Percentiles rank a stretch among this genome's conserved stretches.
These are phyloP conservation scores for Sarocladium kiliense DNA, from an alignment of 2,329 filamentous ascomycete genomes.

Conservation along the genomic window DNA sequence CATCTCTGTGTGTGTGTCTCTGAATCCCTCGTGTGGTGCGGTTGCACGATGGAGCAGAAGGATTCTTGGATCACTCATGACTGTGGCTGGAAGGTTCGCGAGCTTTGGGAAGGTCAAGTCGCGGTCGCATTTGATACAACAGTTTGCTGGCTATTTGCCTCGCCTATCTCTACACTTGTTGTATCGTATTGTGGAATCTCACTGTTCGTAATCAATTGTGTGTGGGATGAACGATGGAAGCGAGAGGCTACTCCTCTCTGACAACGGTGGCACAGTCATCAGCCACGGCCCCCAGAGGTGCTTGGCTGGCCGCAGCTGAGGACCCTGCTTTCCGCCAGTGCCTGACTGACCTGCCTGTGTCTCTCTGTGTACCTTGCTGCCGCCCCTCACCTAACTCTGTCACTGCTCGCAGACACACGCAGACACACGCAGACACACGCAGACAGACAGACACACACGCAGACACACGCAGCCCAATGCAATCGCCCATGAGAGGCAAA, in stretches of 20 bases:
- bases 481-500: too few relatives aligned
- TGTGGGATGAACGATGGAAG: too few relatives aligned
- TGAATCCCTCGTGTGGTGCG: not conserved
- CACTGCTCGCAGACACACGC: not conserved
- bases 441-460: too few relatives aligned
- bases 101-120: not conserved
- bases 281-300: not conserved
- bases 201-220: too few relatives aligned
- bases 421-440: not conserved
- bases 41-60: conserved; percentile 2
- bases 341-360: not conserved
- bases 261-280: not conserved
- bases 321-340: conserved; percentile 5
- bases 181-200: too few relatives aligned
- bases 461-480: too few relatives aligned
- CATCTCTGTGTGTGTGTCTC: not conserved
- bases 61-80: not conserved
- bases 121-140: not conserved
- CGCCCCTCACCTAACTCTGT: conserved; percentile 1
- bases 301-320: not conserved
- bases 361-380: not conserved
- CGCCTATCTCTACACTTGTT: too few relatives aligned
- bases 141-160: not conserved
- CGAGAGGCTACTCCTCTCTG: not conserved
- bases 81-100: not conserved